phyloP scores from a whole-genome alignment of 352 stramenopile species.

The Phytopythium montanum region DNA sequence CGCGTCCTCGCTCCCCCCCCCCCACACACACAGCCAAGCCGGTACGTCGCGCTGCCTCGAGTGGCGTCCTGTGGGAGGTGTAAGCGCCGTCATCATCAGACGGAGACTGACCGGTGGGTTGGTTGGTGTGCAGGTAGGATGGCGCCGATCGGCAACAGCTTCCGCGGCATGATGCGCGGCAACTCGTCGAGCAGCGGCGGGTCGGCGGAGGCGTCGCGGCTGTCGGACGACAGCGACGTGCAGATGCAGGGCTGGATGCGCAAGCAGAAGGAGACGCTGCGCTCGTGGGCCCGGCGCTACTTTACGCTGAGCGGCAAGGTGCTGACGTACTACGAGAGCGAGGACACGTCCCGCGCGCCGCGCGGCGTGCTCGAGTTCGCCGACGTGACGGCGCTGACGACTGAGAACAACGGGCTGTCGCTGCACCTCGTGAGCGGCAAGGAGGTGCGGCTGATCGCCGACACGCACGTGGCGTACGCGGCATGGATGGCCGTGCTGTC shows the following conservation, averaged over 20 bases:
- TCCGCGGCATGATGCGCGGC: conserved; percentile 62
- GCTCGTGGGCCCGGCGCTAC: conserved; percentile 63
- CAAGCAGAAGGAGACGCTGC: conserved; percentile 79
- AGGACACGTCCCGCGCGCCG: conserved; percentile 55
- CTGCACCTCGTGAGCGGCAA: conserved; percentile 62
- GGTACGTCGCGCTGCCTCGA: not conserved
- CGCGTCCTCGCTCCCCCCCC: not conserved
- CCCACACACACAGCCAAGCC: not conserved
- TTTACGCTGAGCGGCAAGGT: conserved; percentile 70
- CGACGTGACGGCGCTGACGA: conserved; percentile 65
- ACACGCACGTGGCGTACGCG: conserved; percentile 76
- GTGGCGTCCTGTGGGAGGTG: too few relatives aligned
- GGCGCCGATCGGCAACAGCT: conserved; percentile 47
- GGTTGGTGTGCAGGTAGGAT: conserved; percentile 16
- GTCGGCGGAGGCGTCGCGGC: conserved; percentile 35
- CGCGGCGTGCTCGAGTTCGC: conserved; percentile 67
- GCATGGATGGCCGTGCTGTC: conserved; percentile 75
- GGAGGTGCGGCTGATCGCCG: conserved; percentile 70
- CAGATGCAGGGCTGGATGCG: conserved; percentile 84
- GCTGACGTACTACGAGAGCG: conserved; percentile 80
- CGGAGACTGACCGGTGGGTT: not conserved
- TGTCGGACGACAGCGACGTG: conserved; percentile 67
- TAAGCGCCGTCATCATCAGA: too few relatives aligned
- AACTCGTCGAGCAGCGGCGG: conserved; percentile 47
- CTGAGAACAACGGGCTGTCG: conserved; percentile 72